A percentile compares a stretch with the other conserved stretches of the same genome.
Conservation (phyloP, 139 green algal species). For the Coccomyxa sp. region DNA sequence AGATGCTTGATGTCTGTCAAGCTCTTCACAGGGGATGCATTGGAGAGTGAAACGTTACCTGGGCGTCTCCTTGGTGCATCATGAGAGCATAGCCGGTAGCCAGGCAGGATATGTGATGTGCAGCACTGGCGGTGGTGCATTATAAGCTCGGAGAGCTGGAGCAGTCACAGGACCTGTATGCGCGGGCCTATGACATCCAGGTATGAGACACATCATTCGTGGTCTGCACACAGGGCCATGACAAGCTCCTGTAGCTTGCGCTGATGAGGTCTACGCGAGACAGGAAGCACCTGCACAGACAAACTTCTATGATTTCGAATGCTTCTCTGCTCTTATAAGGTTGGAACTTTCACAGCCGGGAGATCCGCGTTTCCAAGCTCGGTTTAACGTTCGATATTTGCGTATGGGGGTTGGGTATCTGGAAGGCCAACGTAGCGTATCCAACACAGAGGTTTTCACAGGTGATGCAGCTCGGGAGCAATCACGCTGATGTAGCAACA, state of each 20-base stretch:
- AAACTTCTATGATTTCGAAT: not conserved
- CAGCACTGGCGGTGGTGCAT: constrained; percentile 20
- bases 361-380: no score
- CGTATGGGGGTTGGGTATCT: no score
- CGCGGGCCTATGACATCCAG: constrained; percentile 19
- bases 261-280: not conserved
- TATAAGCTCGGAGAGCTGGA: constrained; percentile 17
- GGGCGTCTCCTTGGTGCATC: not conserved
- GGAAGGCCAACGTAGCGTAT: no score
- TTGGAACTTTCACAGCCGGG: no score
- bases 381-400: no score
- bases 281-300: not conserved
- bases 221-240: no score
- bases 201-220: no score
- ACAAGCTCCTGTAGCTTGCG: no score
- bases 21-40: not conserved
- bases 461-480: constrained; percentile 15
- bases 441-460: not conserved
- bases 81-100: not conserved
- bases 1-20: not conserved
- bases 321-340: not conserved
- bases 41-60: not conserved
- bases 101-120: not conserved
- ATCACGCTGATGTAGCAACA: constrained; percentile 26
- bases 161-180: constrained; percentile 21